A percentile compares a stretch with the other conserved stretches of the same genome.
Evolutionary conservation across 352 stramenopile genomes (phyloP).

Genomic region (Proteromonas lacertae): DNA sequence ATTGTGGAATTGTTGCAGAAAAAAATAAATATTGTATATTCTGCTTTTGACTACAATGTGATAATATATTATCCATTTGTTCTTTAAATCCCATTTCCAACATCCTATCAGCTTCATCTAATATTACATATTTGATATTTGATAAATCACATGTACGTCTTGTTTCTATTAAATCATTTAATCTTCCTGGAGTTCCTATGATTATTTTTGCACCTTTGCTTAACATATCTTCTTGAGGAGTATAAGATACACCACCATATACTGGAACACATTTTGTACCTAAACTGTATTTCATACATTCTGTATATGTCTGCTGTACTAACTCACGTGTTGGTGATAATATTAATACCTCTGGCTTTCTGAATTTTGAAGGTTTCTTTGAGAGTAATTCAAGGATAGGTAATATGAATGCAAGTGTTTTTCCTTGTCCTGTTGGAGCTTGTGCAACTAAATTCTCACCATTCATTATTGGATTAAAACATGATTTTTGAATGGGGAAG

Average conservation of each 20-base stretch:
- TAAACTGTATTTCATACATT: too few relatives aligned
- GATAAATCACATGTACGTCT: slow-evolving; percentile 34
- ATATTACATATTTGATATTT: slow-evolving; percentile 47
- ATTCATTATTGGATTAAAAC: slow-evolving; percentile 7
- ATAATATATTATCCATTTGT: slow-evolving; percentile 33
- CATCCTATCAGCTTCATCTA: slow-evolving; percentile 70
- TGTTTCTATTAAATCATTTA: slow-evolving; percentile 55
- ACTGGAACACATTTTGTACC: too few relatives aligned
- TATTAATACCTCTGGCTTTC: too few relatives aligned
- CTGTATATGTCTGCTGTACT: too few relatives aligned
- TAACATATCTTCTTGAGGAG: slow-evolving; percentile 38
- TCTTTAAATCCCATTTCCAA: slow-evolving; percentile 77
- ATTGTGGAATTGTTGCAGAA: background rate
- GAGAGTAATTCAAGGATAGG: slow-evolving; percentile 89
- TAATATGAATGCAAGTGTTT: slow-evolving; percentile 92
- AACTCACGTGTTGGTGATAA: too few relatives aligned
- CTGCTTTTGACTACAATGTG: background rate
- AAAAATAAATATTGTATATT: background rate
- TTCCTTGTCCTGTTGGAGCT: slow-evolving; percentile 84
- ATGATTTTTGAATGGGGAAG: slow-evolving; percentile 10
- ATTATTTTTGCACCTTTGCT: slow-evolving; percentile 48
- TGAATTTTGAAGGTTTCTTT: too few relatives aligned
- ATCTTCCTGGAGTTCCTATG: slow-evolving; percentile 50
- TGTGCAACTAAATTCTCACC: slow-evolving; percentile 80
- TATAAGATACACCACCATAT: slow-evolving; percentile 54